phyloP scores from a whole-genome alignment of 2,329 filamentous ascomycete genomes.

The Botryosphaeria dothidea region DNA sequence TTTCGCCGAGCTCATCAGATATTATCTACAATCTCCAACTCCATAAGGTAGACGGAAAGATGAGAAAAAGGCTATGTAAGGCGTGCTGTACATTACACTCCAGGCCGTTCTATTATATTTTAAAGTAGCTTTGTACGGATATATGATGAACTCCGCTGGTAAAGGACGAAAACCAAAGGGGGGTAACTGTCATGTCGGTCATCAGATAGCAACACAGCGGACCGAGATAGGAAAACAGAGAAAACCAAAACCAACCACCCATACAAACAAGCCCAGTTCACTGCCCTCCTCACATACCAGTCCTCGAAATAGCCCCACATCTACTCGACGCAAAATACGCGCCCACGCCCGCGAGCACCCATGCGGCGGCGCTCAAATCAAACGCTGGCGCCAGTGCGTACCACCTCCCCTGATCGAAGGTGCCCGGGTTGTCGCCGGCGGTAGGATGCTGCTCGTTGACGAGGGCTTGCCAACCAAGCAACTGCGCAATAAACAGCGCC shows the following conservation, averaged over 20 bases:
- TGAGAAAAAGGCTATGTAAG: neutral
- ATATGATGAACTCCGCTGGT: neutral
- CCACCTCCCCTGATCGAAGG: neutral
- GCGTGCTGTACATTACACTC: neutral
- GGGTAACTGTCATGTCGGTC: neutral
- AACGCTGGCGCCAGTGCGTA: neutral
- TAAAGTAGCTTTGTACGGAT: neutral
- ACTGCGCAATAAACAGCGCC: neutral
- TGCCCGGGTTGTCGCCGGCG: neutral
- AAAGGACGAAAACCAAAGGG: neutral
- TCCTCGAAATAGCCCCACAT: neutral
- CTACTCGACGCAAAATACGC: neutral
- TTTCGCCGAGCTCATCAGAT: neutral
- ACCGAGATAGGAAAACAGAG: neutral
- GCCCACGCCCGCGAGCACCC: neutral
- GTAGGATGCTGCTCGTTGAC: neutral
- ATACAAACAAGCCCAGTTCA: neutral
- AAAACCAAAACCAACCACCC: neutral
- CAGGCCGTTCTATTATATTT: neutral
- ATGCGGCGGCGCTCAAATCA: slow-evolving; percentile 1
- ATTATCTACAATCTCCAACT: neutral
- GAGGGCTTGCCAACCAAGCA: neutral
- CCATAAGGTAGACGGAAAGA: neutral
- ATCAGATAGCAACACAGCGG: neutral
- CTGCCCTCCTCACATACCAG: neutral